These are phyloP conservation scores for Leccinum variicolor DNA, from an alignment of 768 basidiomycete genomes.

Conservation along the genomic window DNA sequence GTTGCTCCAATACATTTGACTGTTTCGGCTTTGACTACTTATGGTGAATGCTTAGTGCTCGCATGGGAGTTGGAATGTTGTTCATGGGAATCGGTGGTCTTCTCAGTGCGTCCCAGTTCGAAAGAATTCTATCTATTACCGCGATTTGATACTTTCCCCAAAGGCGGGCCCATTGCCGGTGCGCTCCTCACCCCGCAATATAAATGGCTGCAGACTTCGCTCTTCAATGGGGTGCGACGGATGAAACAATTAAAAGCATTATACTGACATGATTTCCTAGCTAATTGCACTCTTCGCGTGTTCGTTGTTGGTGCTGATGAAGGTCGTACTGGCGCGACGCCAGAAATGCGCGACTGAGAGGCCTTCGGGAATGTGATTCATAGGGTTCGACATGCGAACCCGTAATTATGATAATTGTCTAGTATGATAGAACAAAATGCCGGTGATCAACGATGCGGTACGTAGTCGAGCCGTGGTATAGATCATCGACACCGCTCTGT, in stretches of 20 bases:
- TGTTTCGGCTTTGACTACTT: not conserved
- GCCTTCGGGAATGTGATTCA: not conserved
- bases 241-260: not conserved
- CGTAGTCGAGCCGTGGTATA: not conserved
- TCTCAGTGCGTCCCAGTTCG: not conserved
- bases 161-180: not conserved
- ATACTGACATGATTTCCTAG: not conserved
- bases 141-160: not conserved
- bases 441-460: not conserved
- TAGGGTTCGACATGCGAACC: not conserved
- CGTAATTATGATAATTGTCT: too few relatives aligned
- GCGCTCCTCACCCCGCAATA: not conserved
- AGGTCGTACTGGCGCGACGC: not conserved
- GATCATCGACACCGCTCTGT: constrained; percentile 15
- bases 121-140: not conserved
- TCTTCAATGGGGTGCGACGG: not conserved
- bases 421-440: too few relatives aligned
- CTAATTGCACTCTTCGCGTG: not conserved
- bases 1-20: not conserved
- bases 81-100: not conserved
- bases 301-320: not conserved
- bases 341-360: not conserved
- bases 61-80: not conserved
- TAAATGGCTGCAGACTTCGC: not conserved
- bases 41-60: not conserved